Base-by-base conservation (phyloP, 78 protist genomes). In the Isochrysis galbana region DNA sequence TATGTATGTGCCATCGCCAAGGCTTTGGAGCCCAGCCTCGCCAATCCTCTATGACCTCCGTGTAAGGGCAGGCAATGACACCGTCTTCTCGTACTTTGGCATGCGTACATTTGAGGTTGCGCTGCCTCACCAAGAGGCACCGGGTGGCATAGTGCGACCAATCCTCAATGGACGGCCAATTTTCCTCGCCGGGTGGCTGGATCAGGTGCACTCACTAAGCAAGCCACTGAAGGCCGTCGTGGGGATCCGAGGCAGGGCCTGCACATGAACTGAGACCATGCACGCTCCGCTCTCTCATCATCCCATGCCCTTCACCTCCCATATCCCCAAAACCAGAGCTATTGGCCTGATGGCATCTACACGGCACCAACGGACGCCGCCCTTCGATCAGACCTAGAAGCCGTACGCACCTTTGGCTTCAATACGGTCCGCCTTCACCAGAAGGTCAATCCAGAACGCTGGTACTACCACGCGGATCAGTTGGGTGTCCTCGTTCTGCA, bases 341-440 rank as follows among this genome's bases (percentile, higher is more conserved):
- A 26, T 34, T 94, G 95, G 95, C 93, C 95, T 22, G 95, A 91
- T 17, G 95, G 95, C 41, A 0, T 84, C 29, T 94, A 94, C 93
- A 91, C 95, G 3, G 92, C 95, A 23, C 95, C 95, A 25, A 91
- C 95, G 17, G 89, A 91, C 69, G 95, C 89, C 21, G 91, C 95
- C 39, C 32, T 91, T 26, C 21, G 7, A 29, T 78, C 17, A 5
- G 95, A 94, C n/a, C 26, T 94, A 7, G 32, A 42, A 1, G 72
- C 69, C 26, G 90, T 91, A 23, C 10, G 25, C 5, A 41, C 41
- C 21, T 83, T 38, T 39, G 95, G 95, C 22, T 38, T 94, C 55
- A 94, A 94, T n/a, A 47, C 54, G 48, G 21, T 94, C 41, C 92
- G 95, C 34, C 93, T 94, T 29, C 95, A 94, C 80, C 95, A 94